Evolutionary conservation across 495 filamentous ascomycete species (phyloP).

Genomic region (Darksidea phi): DNA sequence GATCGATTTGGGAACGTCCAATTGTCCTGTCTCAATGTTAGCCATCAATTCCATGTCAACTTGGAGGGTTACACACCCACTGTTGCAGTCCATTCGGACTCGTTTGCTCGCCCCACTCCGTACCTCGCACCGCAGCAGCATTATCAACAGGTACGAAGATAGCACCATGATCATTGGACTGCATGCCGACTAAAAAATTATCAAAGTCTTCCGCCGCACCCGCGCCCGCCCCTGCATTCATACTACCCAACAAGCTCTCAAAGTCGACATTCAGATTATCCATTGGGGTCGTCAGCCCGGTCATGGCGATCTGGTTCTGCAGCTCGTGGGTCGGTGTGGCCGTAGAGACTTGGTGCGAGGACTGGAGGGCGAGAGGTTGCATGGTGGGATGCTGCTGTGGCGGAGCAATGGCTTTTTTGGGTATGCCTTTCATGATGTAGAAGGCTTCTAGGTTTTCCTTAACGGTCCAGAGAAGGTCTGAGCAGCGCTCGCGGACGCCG

Average conservation of each 20-base stretch:
- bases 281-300: conserved; percentile 7
- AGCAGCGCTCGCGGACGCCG: conserved; percentile 32
- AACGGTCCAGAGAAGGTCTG: conserved; percentile 33
- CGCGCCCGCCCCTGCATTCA: not conserved
- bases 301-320: conserved; percentile 7
- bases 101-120: not conserved
- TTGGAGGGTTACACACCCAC: not conserved
- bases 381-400: not conserved
- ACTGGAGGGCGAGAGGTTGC: conserved; percentile 7
- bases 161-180: conserved; percentile 19
- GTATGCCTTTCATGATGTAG: conserved; percentile 32
- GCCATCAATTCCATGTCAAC: not conserved
- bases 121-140: not conserved
- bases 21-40: not conserved
- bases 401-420: conserved; percentile 9
- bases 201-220: conserved; percentile 19
- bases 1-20: conserved; percentile 5
- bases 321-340: not conserved
- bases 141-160: conserved; percentile 31
- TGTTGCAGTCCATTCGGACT: conserved; percentile 1
- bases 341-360: no score
- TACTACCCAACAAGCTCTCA: conserved; percentile 17
- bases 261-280: conserved; percentile 26
- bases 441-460: conserved; percentile 36
- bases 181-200: conserved; percentile 23